phyloP scores from a whole-genome alignment of 306 rosid species.

The Fagus crenata region DNA sequence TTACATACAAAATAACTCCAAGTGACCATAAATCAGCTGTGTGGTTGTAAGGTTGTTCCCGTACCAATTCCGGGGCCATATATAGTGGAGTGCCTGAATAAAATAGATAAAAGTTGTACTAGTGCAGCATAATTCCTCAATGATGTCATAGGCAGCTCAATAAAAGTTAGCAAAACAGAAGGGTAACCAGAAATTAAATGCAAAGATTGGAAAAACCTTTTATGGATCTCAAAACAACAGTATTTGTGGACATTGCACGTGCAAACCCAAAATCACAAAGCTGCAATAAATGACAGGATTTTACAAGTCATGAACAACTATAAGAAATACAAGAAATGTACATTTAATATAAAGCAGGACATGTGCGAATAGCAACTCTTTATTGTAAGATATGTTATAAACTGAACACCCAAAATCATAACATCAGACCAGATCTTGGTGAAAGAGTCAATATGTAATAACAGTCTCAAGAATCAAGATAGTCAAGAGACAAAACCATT shows the following conservation, averaged over 20 bases:
- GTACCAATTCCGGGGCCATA: constrained; percentile 98
- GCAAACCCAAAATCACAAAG: constrained; percentile 99
- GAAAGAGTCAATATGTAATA: background rate
- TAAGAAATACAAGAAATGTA: background rate
- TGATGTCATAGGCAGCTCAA: constrained; percentile 10
- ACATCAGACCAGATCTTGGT: background rate
- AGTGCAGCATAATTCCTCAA: constrained; percentile 11
- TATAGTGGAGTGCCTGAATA: constrained; percentile 87
- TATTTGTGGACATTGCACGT: constrained; percentile 98
- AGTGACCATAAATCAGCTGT: constrained; percentile 98
- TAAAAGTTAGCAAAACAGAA: constrained; percentile 14
- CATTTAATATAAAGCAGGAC: background rate
- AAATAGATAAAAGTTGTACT: constrained; percentile 9
- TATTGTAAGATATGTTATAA: background rate
- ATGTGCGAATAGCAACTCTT: background rate
- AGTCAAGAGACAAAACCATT: background rate
- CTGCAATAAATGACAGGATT: constrained; percentile 42
- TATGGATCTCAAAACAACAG: constrained; percentile 93
- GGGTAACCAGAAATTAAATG: constrained; percentile 13
- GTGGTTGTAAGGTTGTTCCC: constrained; percentile 96
- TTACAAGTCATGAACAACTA: constrained; percentile 3
- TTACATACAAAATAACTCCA: constrained; percentile 87
- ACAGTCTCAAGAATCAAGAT: background rate
- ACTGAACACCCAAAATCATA: background rate
- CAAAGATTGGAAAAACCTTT: constrained; percentile 62